Evolutionary conservation across 2,329 filamentous ascomycete genomes (phyloP).

Genomic region (Fusarium paranaense): DNA sequence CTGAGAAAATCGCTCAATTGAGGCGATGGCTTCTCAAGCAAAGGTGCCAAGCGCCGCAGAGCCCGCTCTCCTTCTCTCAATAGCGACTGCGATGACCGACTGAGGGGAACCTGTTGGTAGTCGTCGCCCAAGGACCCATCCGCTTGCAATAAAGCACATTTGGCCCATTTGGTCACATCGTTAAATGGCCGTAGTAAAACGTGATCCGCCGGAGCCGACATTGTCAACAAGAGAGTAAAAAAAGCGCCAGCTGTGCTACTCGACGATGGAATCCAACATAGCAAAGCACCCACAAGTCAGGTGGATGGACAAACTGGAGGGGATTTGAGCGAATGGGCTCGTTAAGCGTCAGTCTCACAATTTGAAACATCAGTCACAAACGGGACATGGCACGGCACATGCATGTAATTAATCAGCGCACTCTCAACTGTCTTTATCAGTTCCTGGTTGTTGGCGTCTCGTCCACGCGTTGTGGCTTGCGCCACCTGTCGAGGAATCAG

Average conservation of each 20-base stretch:
- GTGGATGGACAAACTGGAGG: neutral
- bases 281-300: neutral
- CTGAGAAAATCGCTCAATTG: conserved; percentile 22
- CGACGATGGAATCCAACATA: neutral
- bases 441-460: neutral
- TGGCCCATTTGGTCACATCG: conserved; percentile 54
- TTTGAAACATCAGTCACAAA: neutral
- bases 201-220: conserved; percentile 10
- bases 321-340: neutral
- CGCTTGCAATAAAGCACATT: conserved; percentile 51
- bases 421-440: neutral
- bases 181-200: conserved; percentile 51
- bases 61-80: conserved; percentile 53
- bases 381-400: neutral
- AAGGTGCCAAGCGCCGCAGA: conserved; percentile 50
- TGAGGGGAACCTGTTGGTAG: conserved; percentile 45
- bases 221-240: neutral
- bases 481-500: neutral
- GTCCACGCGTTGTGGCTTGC: conserved; percentile 4
- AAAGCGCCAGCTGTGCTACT: neutral
- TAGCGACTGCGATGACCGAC: conserved; percentile 46
- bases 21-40: conserved; percentile 14
- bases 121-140: conserved; percentile 40
- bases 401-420: neutral
- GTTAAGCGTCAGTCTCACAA: neutral